phyloP scores from a whole-genome alignment of 2,329 filamentous ascomycete genomes.

The Talaromyces verruculosus region DNA sequence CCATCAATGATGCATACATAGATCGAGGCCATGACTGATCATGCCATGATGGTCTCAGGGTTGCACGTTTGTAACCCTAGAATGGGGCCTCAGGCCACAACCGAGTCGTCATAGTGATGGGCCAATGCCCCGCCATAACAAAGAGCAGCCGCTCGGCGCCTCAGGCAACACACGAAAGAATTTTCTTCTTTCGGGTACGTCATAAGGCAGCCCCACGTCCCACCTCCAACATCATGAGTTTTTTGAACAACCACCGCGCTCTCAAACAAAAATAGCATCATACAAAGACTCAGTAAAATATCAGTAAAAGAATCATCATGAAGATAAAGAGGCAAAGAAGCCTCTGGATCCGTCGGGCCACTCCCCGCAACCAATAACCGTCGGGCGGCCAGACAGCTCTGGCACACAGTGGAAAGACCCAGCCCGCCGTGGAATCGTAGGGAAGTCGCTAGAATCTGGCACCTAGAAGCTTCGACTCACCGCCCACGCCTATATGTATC shows the following conservation, averaged over 20 bases:
- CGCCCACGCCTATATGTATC: constrained; percentile 44
- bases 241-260: neutral
- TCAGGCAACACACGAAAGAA: neutral
- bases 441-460: constrained; percentile 39
- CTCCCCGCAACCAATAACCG: neutral
- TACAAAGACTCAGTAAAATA: neutral
- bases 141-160: neutral
- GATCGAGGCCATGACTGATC: neutral
- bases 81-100: neutral
- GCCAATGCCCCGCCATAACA: neutral
- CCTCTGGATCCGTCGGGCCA: neutral
- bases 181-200: neutral
- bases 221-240: neutral
- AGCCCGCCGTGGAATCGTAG: constrained; percentile 39
- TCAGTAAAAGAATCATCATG: neutral
- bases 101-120: neutral
- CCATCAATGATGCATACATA: neutral
- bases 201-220: neutral
- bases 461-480: constrained; percentile 36
- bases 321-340: constrained; percentile 10
- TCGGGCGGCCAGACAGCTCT: constrained; percentile 1
- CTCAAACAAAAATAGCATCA: neutral
- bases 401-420: constrained; percentile 37
- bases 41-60: neutral
- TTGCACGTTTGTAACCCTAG: neutral